These are phyloP conservation scores for Tephrocybe sp. DNA, from an alignment of 768 basidiomycete species.

Conservation along the genomic window DNA sequence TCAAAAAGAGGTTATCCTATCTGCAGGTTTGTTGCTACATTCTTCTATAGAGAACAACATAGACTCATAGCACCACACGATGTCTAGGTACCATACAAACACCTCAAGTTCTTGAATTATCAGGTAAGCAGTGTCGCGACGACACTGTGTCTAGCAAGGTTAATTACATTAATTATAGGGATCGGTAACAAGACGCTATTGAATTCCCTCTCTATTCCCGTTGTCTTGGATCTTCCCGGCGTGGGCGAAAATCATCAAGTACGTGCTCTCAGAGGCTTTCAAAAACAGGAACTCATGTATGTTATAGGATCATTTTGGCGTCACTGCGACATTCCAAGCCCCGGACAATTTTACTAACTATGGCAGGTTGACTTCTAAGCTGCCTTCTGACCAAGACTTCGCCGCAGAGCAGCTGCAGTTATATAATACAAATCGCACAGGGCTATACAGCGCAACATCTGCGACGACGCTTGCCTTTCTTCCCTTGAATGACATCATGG, in stretches of 20 bases:
- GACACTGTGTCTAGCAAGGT: too few relatives aligned
- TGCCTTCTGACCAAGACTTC: background rate
- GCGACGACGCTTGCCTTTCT: constrained; percentile 9
- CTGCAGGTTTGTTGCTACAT: constrained; percentile 11
- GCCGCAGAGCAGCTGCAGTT: background rate
- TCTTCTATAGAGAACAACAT: background rate
- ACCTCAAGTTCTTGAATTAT: constrained; percentile 25
- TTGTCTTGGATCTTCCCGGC: constrained; percentile 35
- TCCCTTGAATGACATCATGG: constrained; percentile 1
- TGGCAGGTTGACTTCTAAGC: background rate
- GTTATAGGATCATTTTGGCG: constrained; percentile 8
- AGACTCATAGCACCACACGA: background rate
- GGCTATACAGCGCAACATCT: constrained; percentile 3
- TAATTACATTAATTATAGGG: constrained; percentile 34
- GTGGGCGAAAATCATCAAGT: constrained; percentile 39
- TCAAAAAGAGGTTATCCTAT: constrained; percentile 22
- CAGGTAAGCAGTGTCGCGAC: too few relatives aligned
- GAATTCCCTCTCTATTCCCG: constrained; percentile 25
- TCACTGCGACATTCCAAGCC: background rate
- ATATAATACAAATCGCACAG: constrained; percentile 5
- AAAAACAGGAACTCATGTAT: background rate
- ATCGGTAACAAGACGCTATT: constrained; percentile 34
- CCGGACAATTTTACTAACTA: background rate
- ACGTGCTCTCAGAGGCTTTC: background rate
- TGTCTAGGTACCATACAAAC: constrained; percentile 21